Percentiles rank a stretch among this genome's conserved stretches.
These are phyloP conservation scores for Geosiphon pyriformis DNA, from an alignment of 192 early-diverging fungal species.

Conservation along the genomic window DNA sequence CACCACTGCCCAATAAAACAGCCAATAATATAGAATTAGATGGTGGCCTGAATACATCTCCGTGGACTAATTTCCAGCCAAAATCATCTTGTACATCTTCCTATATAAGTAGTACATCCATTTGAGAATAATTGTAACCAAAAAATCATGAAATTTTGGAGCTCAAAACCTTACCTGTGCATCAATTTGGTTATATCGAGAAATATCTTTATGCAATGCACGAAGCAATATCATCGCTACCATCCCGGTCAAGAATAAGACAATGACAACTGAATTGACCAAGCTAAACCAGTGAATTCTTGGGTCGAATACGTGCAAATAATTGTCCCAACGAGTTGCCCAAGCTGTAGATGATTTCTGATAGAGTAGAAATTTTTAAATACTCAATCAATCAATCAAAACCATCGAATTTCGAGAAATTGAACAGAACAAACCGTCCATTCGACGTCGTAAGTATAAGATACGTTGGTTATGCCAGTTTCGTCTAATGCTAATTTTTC, in stretches of 20 bases:
- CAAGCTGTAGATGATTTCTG: constrained; percentile 58
- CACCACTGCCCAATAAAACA: constrained; percentile 80
- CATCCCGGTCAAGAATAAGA: constrained; percentile 86
- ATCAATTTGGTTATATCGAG: constrained; percentile 76
- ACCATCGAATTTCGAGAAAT: not conserved
- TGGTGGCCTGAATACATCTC: constrained; percentile 95
- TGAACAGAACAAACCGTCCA: constrained; percentile 46
- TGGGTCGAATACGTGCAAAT: constrained; percentile 81
- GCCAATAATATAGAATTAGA: constrained; percentile 65
- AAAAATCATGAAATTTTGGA: constrained; percentile 34
- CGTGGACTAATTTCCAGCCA: constrained; percentile 97
- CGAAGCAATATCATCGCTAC: constrained; percentile 86
- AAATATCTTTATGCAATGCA: constrained; percentile 86
- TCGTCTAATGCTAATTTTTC: constrained; percentile 45
- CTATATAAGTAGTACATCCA: too few species aligned
- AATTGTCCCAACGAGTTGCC: constrained; percentile 85
- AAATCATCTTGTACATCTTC: constrained; percentile 88
- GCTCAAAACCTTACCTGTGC: constrained; percentile 33
- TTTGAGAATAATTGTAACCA: too few species aligned
- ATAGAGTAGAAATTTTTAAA: too few species aligned
- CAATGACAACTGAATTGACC: constrained; percentile 91
- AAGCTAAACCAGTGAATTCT: constrained; percentile 95
- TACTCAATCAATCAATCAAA: too few species aligned
- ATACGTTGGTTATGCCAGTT: constrained; percentile 39
- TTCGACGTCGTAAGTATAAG: constrained; percentile 59